A percentile compares a stretch with the other conserved stretches of the same genome.
These are phyloP conservation scores for Novymonas esmeraldas DNA, from an alignment of 208 protist species.

Conservation along the genomic window DNA sequence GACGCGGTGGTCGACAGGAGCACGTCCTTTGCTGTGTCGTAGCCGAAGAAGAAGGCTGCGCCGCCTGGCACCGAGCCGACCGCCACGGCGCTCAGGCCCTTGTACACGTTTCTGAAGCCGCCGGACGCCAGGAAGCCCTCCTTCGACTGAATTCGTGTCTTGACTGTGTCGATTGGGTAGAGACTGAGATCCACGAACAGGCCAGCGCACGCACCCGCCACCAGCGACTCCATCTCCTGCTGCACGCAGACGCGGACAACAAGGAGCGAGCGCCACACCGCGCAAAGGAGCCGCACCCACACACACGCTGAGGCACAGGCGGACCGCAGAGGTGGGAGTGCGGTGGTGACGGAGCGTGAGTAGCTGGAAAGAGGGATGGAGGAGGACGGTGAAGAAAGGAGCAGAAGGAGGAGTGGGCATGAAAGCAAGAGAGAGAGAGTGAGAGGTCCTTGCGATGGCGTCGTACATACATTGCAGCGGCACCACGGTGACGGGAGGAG, in stretches of 20 bases:
- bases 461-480: too few relatives aligned
- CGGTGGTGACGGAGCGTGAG: too few relatives aligned
- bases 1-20: constrained; percentile 12
- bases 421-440: too few relatives aligned
- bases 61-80: constrained; percentile 90
- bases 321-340: too few relatives aligned
- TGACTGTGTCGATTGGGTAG: constrained; percentile 94
- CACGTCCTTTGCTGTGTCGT: constrained; percentile 51
- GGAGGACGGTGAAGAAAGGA: too few relatives aligned
- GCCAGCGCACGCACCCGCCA: constrained; percentile 86
- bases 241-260: too few relatives aligned
- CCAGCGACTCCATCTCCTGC: constrained; percentile 84
- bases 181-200: constrained; percentile 88
- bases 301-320: not conserved
- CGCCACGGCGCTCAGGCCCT: constrained; percentile 81
- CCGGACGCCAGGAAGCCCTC: constrained; percentile 79
- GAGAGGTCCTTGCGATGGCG: too few relatives aligned
- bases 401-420: too few relatives aligned
- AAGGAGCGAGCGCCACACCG: not conserved
- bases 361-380: too few relatives aligned
- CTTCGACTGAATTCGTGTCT: constrained; percentile 90
- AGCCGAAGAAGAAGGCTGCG: constrained; percentile 89
- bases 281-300: too few relatives aligned
- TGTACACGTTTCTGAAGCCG: constrained; percentile 87
- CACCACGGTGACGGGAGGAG: too few relatives aligned